Evolutionary conservation across 2,329 filamentous ascomycete species (phyloP).

Genomic region (Diaporthe longicolla): DNA sequence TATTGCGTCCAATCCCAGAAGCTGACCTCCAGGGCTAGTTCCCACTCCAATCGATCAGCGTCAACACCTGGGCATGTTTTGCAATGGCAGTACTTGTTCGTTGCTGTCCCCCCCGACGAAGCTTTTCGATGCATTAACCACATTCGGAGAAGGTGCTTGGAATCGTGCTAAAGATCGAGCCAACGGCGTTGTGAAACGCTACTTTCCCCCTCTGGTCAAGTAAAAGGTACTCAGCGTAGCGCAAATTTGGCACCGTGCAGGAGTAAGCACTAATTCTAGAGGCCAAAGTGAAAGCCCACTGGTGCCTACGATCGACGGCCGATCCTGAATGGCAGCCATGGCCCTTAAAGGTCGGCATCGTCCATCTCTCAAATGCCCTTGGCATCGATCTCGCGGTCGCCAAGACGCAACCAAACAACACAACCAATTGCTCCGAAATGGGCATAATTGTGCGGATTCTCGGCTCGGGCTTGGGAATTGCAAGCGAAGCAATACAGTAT

Average conservation of each 20-base stretch:
- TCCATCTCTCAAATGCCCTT: not conserved
- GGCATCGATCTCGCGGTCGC: not conserved
- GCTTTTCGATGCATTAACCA: not conserved
- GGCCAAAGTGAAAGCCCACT: not conserved
- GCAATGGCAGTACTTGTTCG: not conserved
- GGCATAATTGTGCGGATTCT: conserved; percentile 36
- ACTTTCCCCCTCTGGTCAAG: not conserved
- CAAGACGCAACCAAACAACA: not conserved
- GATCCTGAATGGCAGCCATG: not conserved
- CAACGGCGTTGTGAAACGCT: not conserved
- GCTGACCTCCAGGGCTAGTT: too few relatives aligned
- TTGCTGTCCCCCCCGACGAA: not conserved
- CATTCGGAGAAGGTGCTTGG: not conserved
- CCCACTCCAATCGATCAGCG: not conserved
- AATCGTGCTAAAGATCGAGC: not conserved
- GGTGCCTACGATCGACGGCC: not conserved
- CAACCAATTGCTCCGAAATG: conserved; percentile 7
- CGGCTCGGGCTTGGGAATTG: conserved; percentile 44
- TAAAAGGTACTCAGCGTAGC: not conserved
- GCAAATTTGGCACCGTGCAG: not conserved
- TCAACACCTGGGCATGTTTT: too few relatives aligned
- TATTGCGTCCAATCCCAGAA: too few relatives aligned
- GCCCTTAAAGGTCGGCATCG: not conserved
- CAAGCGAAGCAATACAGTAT: conserved; percentile 45
- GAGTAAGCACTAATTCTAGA: not conserved